Evolutionary conservation across 2,329 filamentous ascomycete species (phyloP), one percentile per base, ranked within the genome.

Genomic region (Aspergillus fructus): DNA sequence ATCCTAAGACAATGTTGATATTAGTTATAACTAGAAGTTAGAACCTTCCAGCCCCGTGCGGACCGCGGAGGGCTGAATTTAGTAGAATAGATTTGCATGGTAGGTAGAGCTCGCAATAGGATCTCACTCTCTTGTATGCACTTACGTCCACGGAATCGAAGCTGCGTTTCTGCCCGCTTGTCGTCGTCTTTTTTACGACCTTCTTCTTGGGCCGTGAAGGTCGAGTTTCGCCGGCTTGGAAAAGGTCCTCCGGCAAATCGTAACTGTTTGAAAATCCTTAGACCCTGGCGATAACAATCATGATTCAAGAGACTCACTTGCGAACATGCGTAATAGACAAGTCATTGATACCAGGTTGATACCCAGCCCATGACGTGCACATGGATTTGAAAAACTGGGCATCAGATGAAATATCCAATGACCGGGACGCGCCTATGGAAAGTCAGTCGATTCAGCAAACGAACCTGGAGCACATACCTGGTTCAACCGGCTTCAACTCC

Each of bases 241-340:
- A 99, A 2, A 97, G 87, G 73, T 99, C 93, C 59, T 91, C 87
- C 27, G 94, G 94, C 24, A 99, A 83, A 69, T 92, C 87, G 71
- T 90, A 90, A 75, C 93, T 97, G 68, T 43, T 50, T 8, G 53
- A 53, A 37, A 64, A 66, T 59, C 17, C 8, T 48, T 43, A 51
- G 23, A 67, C 57, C 27, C 58, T 55, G 34, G 52, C 41, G 51
- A 27, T 21, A 3, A 15, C 6, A 27, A n/a, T 8, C 23, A 45
- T 5, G 11, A 41, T 21, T 30, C 40, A 23, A 27, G 27, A 21
- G 13, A 78, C 88, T 77, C 81, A 96, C 93, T 89, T 96, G 75
- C 91, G 88, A 49, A 92, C 88, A 70, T 96, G 89, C 59, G 91
- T 88, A 52, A 97, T 86, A 53, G 88, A 87, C 51, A 99, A 79